phyloP scores from a whole-genome alignment of 164 flowering plant species.

The Nelumbo lutea region DNA sequence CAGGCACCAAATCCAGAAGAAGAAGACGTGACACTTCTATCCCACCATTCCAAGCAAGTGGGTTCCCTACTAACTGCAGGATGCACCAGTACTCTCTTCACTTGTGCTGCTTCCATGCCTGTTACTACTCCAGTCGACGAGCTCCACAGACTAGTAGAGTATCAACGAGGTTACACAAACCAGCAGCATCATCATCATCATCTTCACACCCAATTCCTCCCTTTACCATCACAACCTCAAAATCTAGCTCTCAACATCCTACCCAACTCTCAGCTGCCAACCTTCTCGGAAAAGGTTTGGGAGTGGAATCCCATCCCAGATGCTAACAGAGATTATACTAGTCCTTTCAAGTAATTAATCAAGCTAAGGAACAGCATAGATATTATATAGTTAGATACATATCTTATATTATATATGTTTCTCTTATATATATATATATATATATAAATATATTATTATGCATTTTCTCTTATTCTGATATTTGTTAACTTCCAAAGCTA shows the following conservation, averaged over 20 bases:
- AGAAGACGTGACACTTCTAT: slow-evolving; percentile 15
- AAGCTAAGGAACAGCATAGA: not conserved
- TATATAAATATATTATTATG: too few relatives aligned
- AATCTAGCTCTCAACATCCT: slow-evolving; percentile 18
- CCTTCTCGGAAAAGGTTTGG: slow-evolving; percentile 56
- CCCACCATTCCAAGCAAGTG: slow-evolving; percentile 14
- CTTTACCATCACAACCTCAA: slow-evolving; percentile 10
- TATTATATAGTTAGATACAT: not conserved
- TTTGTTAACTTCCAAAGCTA: not conserved
- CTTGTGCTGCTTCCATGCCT: slow-evolving; percentile 18
- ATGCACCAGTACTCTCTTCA: slow-evolving; percentile 17
- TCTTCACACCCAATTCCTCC: slow-evolving; percentile 10
- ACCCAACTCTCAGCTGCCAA: slow-evolving; percentile 20
- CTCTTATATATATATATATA: slow-evolving; percentile 4
- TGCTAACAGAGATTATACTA: slow-evolving; percentile 33
- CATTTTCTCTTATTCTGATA: not conserved
- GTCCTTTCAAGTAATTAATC: slow-evolving; percentile 39
- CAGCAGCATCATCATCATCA: slow-evolving; percentile 28
- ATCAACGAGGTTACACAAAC: slow-evolving; percentile 32
- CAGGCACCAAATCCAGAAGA: slow-evolving; percentile 10
- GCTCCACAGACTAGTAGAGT: slow-evolving; percentile 48
- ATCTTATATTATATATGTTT: not conserved
- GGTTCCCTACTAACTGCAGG: slow-evolving; percentile 10
- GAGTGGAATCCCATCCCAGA: slow-evolving; percentile 64
- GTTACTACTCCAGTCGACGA: slow-evolving; percentile 37